Conservation (phyloP, 306 rosid genomes). For the Vicia faba region DNA sequence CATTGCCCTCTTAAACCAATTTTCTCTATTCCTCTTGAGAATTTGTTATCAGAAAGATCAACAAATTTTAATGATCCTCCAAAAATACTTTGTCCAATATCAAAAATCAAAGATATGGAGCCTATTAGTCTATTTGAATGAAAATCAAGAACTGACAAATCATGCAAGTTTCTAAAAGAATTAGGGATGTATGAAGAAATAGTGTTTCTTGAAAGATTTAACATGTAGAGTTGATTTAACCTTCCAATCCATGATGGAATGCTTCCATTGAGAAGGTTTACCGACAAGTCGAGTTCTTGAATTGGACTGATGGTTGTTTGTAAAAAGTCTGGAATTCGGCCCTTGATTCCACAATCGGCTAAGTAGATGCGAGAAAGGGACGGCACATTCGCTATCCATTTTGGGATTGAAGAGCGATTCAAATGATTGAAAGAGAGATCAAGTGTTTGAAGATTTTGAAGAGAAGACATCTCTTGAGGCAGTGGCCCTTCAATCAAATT, state of each 20-base stretch:
- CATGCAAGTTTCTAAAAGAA: constrained; percentile 48
- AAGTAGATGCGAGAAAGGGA: constrained; percentile 52
- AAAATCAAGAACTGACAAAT: constrained; percentile 63
- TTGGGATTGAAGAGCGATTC: constrained; percentile 52
- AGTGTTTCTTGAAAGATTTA: constrained; percentile 70
- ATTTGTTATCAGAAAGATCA: constrained; percentile 68
- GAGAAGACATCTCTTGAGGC: constrained; percentile 61
- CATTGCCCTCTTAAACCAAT: constrained; percentile 44
- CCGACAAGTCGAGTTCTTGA: constrained; percentile 70
- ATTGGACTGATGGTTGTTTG: constrained; percentile 41
- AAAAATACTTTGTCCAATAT: constrained; percentile 32
- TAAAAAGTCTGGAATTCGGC: constrained; percentile 50
- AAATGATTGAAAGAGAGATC: constrained; percentile 65
- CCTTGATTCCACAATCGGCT: constrained; percentile 64
- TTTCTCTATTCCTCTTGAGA: constrained; percentile 56
- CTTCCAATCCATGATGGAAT: constrained; percentile 68
- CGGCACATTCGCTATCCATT: constrained; percentile 50
- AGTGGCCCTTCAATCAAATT: constrained; percentile 59
- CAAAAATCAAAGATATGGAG: constrained; percentile 44
- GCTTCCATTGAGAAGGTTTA: constrained; percentile 57
- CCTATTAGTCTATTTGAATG: constrained; percentile 71
- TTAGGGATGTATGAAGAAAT: constrained; percentile 57
- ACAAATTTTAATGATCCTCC: constrained; percentile 49
- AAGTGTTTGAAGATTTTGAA: constrained; percentile 55
- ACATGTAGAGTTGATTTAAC: constrained; percentile 49